These are phyloP conservation scores for Cladosporium sp. DNA, from an alignment of 2,329 filamentous ascomycete genomes.

Conservation along the genomic window DNA sequence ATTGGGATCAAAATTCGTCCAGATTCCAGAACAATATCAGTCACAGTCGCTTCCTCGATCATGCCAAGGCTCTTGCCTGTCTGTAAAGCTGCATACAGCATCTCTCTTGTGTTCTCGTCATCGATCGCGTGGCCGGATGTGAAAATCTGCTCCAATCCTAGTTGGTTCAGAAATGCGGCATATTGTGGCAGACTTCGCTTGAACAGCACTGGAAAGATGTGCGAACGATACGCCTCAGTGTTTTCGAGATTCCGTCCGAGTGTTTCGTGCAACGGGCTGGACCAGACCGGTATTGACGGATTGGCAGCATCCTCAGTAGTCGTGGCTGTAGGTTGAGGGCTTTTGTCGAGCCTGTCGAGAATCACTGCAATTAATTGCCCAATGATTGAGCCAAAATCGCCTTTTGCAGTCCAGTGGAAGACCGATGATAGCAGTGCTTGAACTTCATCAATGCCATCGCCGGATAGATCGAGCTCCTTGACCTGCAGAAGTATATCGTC, in stretches of 20 bases:
- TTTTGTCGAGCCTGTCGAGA: constrained; percentile 27
- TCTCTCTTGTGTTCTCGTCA: constrained; percentile 8
- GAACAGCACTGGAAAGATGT: constrained; percentile 47
- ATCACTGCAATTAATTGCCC: constrained; percentile 26
- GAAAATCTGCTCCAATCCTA: constrained; percentile 33
- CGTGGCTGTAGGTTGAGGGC: neutral
- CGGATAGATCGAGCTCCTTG: neutral
- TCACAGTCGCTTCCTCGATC: constrained; percentile 33
- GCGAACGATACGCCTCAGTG: constrained; percentile 39
- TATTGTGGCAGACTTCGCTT: constrained; percentile 38
- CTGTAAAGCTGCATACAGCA: constrained; percentile 36
- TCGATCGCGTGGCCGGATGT: constrained; percentile 8
- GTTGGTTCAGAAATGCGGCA: constrained; percentile 35
- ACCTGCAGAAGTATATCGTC: constrained; percentile 2
- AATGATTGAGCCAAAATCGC: constrained; percentile 31
- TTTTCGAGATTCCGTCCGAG: constrained; percentile 31
- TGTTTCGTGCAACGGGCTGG: constrained; percentile 19
- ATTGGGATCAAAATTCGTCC: constrained; percentile 52
- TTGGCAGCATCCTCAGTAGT: neutral
- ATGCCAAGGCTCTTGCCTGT: constrained; percentile 46
- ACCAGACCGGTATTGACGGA: constrained; percentile 19
- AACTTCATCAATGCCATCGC: neutral
- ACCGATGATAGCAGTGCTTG: constrained; percentile 16
- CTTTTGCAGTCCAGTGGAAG: constrained; percentile 32
- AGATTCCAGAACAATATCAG: constrained; percentile 18